Base-by-base conservation (phyloP, 2,329 filamentous ascomycete genomes). In the Blastomyces parvus region DNA sequence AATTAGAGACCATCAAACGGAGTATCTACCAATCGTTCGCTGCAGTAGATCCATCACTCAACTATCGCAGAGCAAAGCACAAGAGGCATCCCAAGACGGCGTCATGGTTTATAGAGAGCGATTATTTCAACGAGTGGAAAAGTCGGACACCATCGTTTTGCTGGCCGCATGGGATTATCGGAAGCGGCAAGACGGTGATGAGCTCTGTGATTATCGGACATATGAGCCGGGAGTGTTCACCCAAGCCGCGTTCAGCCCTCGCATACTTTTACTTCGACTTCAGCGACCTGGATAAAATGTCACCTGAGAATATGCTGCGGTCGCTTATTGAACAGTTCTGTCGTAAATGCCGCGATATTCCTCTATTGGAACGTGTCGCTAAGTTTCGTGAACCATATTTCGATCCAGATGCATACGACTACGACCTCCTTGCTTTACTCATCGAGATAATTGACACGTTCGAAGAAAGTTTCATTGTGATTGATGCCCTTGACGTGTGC, bases 251-350 rank as follows among this genome's bases (percentile, higher is more conserved):
- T 30, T 50, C 13, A 25, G 57, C 57, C 11, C 25, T 68, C 19
- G 61, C 62, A 48, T 65, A 67, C 55, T 69, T 69, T 57, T 69
- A 65, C 44, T 69, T 69, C 59, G 67, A 69, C 50, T 69, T 68
- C 64, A 65, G 61, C 22, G 65, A 66, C 59, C 30, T 38, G 1
- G 61, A 56, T 46, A 69, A 68, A 60, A 65, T 66, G 58, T 57
- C 59, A 1, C 59, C 60, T n/a, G 44, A 61, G 27, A 63, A 53
- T 13, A 63, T 65, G 30, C 44, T 68, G n/a, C 62, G 63, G 40
- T 68, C 64, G 13, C 59, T 68, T 13, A 58, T 62, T 38, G 42
- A 19, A 19, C 62, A 64, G 38, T 46, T 64, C 17, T 27, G 2
- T 17, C 14, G 30, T 14, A 38, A 58, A 27, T 11, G 30, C 13